Evolutionary conservation across 2,329 filamentous ascomycete species (phyloP), one percentile per base, ranked within the genome.

Genomic region (Neocucurbitaria cava): DNA sequence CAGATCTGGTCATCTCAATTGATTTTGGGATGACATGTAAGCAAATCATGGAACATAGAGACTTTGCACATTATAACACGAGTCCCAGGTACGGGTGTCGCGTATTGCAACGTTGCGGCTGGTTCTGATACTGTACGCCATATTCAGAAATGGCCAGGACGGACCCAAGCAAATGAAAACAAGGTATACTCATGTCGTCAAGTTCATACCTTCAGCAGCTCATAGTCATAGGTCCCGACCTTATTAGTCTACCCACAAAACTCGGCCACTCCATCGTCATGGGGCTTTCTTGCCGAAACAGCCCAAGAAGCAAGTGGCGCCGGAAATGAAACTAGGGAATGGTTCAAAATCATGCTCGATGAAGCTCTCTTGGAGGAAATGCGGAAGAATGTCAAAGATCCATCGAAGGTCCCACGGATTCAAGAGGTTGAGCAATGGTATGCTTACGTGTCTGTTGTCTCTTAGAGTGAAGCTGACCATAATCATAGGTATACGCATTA

Each of bases 311-410:
- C 49, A 1, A 72, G 62, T 24, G 79, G 82, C 6, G 75, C 80
- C 15, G 76, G 79, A 15, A 76, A 78, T 31, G 74, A 75, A 17
- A 67, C 71, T 18, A 70, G 74, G 5, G 81, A 84, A 49, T 83
- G 83, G 75, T 85, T 85, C 76, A 85, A 85, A 61, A 82, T 83
- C 28, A 82, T 81, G 62, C 74, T 84, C 10, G 81, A 84, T 51
- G 68, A 75, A 15, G 73, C 75, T 8, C 78, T 77, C 0, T 64
- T 83, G 1, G 52, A 58, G 11, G 44, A 62, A 28, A 53, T 53
- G 44, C 52, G 53, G 13, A 43, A 36, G 23, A 58, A 49, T 10
- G 28, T 55, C 3, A 47, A 17, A 3, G 53, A 63, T 18, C 58
- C 57, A 7, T 41, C 51, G 2, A 59, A 54, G 15, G 51, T 63